A percentile compares a stretch with the other conserved stretches of the same genome.
phyloP scores from a whole-genome alignment of 257 asterid genomes.

The Penstemon newberryi region DNA sequence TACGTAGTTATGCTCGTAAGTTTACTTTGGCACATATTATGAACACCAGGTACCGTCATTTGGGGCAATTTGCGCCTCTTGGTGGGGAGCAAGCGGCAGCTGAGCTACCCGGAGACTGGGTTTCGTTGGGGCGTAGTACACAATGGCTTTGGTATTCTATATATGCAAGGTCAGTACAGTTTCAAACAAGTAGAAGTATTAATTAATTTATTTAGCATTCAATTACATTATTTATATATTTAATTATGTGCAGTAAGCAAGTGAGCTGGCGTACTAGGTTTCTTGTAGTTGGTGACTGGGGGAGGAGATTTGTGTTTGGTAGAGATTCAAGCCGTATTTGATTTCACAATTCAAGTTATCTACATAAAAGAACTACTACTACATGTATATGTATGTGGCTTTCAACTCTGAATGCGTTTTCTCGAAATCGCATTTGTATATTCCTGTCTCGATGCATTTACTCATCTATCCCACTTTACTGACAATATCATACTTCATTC shows the following conservation, averaged over 20 bases:
- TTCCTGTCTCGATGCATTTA: too few species aligned
- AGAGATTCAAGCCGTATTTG: constrained; percentile 94
- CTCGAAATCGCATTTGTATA: too few species aligned
- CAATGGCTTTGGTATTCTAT: constrained; percentile 99
- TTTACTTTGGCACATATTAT: too few species aligned
- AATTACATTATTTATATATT: background rate
- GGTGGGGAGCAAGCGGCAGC: constrained; percentile 99
- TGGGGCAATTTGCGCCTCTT: constrained; percentile 94
- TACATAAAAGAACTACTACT: too few species aligned
- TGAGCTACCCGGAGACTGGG: constrained; percentile 99
- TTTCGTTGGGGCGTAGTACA: constrained; percentile 86
- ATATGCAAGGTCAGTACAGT: constrained; percentile 69
- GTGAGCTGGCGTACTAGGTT: constrained; percentile 95
- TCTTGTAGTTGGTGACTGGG: constrained; percentile 82
- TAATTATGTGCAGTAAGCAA: constrained; percentile 69
- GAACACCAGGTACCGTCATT: constrained; percentile 65
- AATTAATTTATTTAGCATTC: background rate
- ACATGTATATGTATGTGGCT: too few species aligned
- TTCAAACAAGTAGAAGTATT: too few species aligned
- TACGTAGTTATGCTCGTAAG: too few species aligned
- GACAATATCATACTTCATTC: too few species aligned
- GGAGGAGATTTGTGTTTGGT: constrained; percentile 78
- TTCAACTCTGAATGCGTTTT: too few species aligned
- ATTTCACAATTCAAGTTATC: constrained; percentile 1
- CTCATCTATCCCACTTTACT: too few species aligned